phyloP scores from a whole-genome alignment of 163 green algal genomes.

The Scenedesmus sp. region DNA sequence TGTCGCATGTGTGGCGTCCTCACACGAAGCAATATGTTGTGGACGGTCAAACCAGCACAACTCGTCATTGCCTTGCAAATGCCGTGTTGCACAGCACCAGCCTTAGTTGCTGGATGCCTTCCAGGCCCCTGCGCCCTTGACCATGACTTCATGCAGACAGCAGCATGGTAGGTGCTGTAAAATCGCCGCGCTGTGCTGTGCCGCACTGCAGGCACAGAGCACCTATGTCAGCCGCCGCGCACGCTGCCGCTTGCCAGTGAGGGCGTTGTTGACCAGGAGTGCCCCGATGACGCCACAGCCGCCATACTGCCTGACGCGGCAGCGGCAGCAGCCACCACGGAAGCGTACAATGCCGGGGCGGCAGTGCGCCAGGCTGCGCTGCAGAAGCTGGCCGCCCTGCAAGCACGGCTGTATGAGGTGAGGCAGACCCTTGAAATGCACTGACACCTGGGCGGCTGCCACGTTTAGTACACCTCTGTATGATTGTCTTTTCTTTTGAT shows the following conservation, averaged over 20 bases:
- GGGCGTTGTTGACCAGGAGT: background rate
- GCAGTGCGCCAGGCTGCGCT: constrained; percentile 22
- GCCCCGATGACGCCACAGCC: constrained; percentile 9
- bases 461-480: too few relatives aligned
- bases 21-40: background rate
- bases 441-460: too few relatives aligned
- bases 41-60: background rate
- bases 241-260: constrained; percentile 5
- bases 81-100: background rate
- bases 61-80: background rate
- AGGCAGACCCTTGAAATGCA: background rate
- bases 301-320: constrained; percentile 16
- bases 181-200: background rate
- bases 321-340: background rate
- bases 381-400: constrained; percentile 20
- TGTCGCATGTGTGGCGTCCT: background rate
- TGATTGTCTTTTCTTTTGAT: too few relatives aligned
- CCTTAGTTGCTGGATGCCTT: too few relatives aligned
- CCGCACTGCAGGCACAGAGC: background rate
- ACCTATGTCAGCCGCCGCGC: background rate
- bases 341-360: background rate
- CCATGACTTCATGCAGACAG: too few relatives aligned
- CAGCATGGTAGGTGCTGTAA: too few relatives aligned
- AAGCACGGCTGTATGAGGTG: background rate
- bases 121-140: too few relatives aligned